phyloP scores from a whole-genome alignment of 2,329 filamentous ascomycete genomes.

The Leptographium galeiforme region DNA sequence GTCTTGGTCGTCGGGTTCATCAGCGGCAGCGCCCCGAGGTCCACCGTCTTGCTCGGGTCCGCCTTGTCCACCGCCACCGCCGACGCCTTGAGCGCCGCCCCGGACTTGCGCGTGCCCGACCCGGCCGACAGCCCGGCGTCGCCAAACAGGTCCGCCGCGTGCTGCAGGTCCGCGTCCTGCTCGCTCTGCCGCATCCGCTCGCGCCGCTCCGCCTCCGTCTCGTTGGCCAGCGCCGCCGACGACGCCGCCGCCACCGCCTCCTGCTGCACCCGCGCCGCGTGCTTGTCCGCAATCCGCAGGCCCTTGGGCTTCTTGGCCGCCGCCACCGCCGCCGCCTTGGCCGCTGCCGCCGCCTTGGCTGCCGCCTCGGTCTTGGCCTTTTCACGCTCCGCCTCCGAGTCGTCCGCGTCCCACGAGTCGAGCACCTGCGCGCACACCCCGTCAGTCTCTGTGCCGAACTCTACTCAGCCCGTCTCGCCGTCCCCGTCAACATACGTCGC shows the following conservation, averaged over 20 bases:
- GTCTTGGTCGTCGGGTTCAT: constrained; percentile 83
- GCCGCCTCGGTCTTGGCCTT: constrained; percentile 86
- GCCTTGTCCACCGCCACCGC: constrained; percentile 55
- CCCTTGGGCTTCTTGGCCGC: constrained; percentile 84
- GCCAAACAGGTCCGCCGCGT: constrained; percentile 84
- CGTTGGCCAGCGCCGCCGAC: constrained; percentile 54
- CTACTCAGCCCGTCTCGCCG: too few species aligned
- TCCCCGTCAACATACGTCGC: constrained; percentile 47
- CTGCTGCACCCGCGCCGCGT: constrained; percentile 43
- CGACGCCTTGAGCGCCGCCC: constrained; percentile 40
- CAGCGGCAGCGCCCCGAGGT: constrained; percentile 65
- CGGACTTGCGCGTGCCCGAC: constrained; percentile 56
- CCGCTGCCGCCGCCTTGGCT: constrained; percentile 78
- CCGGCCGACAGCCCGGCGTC: constrained; percentile 56
- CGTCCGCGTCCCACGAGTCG: constrained; percentile 94
- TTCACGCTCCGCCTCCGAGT: constrained; percentile 92
- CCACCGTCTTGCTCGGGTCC: constrained; percentile 67
- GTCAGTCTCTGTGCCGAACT: background rate
- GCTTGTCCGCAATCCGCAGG: constrained; percentile 71
- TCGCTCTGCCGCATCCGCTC: constrained; percentile 66
- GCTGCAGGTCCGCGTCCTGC: constrained; percentile 75
- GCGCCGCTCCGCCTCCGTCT: constrained; percentile 59
- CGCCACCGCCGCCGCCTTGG: constrained; percentile 72
- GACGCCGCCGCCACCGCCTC: constrained; percentile 40
- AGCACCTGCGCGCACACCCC: constrained; percentile 56